Conservation (phyloP, 495 filamentous ascomycete genomes). For the Penicillium tannophilum region DNA sequence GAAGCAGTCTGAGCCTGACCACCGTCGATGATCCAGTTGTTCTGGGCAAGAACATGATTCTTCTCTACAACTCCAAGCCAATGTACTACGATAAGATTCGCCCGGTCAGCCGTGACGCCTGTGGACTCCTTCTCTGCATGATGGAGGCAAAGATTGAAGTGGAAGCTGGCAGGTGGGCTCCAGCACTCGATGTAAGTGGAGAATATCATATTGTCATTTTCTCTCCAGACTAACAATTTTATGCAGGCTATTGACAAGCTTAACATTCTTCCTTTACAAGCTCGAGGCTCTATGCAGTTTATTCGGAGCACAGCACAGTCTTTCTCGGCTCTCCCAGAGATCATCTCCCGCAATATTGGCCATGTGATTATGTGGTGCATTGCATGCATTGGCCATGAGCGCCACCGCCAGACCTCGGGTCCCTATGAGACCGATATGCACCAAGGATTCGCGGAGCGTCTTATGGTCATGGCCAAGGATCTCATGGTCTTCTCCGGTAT, state of each 20-base stretch:
- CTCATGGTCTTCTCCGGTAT: constrained; percentile 93
- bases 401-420: constrained; percentile 63
- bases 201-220: constrained; percentile 5
- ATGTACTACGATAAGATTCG: constrained; percentile 73
- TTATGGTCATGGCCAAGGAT: constrained; percentile 79
- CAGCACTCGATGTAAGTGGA: constrained; percentile 77
- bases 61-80: constrained; percentile 73
- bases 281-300: constrained; percentile 65
- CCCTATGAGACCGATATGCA: constrained; percentile 76
- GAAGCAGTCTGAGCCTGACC: constrained; percentile 76
- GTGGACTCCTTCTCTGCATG: constrained; percentile 73
- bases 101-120: constrained; percentile 66
- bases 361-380: constrained; percentile 93
- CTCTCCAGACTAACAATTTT: constrained; percentile 1
- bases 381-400: constrained; percentile 73
- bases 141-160: constrained; percentile 73
- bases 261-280: constrained; percentile 73
- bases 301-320: constrained; percentile 76
- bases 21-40: constrained; percentile 82
- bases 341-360: constrained; percentile 82
- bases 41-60: constrained; percentile 77
- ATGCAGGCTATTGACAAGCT: constrained; percentile 69
- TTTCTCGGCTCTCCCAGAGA: constrained; percentile 72
- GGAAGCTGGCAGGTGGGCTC: constrained; percentile 69
- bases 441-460: constrained; percentile 64